phyloP scores from a whole-genome alignment of 2,329 filamentous ascomycete species.

The Botrytis aclada region DNA sequence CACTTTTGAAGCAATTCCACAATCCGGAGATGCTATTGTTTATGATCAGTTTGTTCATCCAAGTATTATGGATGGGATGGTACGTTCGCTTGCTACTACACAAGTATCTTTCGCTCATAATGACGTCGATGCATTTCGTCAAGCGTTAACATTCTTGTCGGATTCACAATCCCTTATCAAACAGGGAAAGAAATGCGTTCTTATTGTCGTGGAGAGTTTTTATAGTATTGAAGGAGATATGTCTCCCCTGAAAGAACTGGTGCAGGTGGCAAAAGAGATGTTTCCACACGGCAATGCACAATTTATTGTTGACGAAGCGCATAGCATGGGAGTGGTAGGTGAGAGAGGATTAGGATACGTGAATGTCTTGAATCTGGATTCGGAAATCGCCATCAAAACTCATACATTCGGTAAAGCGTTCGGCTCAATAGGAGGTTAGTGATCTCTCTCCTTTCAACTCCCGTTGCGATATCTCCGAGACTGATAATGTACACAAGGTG shows the following conservation, averaged over 20 bases:
- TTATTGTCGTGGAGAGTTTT: background rate
- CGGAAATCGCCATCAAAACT: background rate
- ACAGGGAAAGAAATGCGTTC: background rate
- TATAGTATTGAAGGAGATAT: conserved; percentile 7
- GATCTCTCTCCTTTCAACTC: background rate
- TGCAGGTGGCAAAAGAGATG: background rate
- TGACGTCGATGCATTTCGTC: background rate
- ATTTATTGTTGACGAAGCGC: background rate
- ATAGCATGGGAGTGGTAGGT: background rate
- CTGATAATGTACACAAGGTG: background rate
- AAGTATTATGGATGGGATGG: background rate
- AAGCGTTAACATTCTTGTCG: background rate
- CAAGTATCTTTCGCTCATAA: background rate
- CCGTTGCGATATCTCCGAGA: background rate
- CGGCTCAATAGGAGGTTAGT: background rate
- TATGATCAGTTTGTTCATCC: background rate
- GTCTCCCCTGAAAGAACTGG: background rate
- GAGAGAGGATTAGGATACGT: background rate
- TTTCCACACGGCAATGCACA: background rate
- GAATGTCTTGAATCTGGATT: background rate
- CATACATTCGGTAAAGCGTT: background rate
- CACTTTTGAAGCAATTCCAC: background rate
- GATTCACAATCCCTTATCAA: background rate
- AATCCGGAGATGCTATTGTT: background rate
- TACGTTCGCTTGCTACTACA: background rate